Percentiles rank a stretch among this genome's conserved stretches.
Evolutionary conservation across 75 land plant genomes (phyloP).

Genomic region (Selaginella moellendorffii): DNA sequence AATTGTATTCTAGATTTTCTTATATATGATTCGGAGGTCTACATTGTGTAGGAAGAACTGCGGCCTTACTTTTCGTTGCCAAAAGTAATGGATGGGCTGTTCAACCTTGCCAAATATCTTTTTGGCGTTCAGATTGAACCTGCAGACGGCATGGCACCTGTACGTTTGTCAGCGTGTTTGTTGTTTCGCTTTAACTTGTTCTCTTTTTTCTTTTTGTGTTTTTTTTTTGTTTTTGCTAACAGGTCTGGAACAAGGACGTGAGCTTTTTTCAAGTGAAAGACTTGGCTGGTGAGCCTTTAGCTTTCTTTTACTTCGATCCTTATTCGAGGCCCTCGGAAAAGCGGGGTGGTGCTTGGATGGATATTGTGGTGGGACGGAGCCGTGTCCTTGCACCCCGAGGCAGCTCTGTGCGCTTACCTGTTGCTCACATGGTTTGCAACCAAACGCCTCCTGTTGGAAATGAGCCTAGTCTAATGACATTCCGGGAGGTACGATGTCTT

Average conservation of each 20-base stretch:
- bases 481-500: constrained; percentile 55
- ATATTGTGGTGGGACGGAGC: constrained; percentile 76
- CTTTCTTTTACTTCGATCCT: constrained; percentile 87
- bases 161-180: constrained; percentile 13
- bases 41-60: constrained; percentile 52
- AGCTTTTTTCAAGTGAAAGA: constrained; percentile 65
- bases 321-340: constrained; percentile 91
- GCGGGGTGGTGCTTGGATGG: constrained; percentile 96
- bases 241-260: constrained; percentile 87
- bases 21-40: not conserved
- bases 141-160: constrained; percentile 82
- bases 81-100: constrained; percentile 74
- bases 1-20: not conserved
- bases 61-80: constrained; percentile 86
- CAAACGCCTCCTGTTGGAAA: constrained; percentile 82
- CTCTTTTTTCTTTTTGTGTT: too few species aligned
- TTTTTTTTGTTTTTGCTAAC: too few species aligned
- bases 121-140: constrained; percentile 61
- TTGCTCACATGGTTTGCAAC: constrained; percentile 95
- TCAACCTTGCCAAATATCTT: constrained; percentile 56
- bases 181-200: too few species aligned
- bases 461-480: constrained; percentile 92
- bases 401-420: constrained; percentile 42
- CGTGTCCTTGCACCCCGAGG: constrained; percentile 50
- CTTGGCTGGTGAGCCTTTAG: constrained; percentile 41